A percentile compares a stretch with the other conserved stretches of the same genome.
These are phyloP conservation scores for Galeopsis tetrahit DNA, from an alignment of 257 asterid genomes.

Conservation along the genomic window DNA sequence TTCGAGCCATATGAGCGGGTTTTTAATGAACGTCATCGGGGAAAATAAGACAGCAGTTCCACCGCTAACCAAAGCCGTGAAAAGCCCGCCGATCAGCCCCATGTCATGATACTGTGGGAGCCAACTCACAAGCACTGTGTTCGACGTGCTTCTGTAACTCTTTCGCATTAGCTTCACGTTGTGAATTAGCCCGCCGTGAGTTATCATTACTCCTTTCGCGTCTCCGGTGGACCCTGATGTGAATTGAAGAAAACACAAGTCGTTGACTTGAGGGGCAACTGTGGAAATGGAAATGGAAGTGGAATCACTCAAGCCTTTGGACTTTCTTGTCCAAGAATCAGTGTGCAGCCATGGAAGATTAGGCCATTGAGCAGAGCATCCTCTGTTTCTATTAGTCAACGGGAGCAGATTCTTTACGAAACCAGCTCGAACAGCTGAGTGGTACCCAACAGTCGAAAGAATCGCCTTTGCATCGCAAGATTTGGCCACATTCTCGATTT, in stretches of 20 bases:
- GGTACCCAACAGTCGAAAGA: slow-evolving; percentile 70
- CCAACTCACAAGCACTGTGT: slow-evolving; percentile 82
- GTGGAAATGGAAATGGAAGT: slow-evolving; percentile 4
- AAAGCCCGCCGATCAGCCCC: slow-evolving; percentile 89
- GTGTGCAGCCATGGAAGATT: slow-evolving; percentile 85
- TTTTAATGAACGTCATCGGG: slow-evolving; percentile 80
- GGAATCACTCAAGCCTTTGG: slow-evolving; percentile 34
- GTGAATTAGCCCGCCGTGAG: slow-evolving; percentile 77
- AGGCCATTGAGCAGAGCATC: slow-evolving; percentile 70
- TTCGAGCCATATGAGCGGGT: slow-evolving; percentile 81
- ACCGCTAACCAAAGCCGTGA: slow-evolving; percentile 76
- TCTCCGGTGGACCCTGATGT: slow-evolving; percentile 91
- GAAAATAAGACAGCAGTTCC: slow-evolving; percentile 73
- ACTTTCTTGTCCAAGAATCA: slow-evolving; percentile 68
- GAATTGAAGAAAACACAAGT: slow-evolving; percentile 76
- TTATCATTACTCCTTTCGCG: slow-evolving; percentile 86
- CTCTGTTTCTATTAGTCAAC: slow-evolving; percentile 40
- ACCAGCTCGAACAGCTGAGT: slow-evolving; percentile 83
- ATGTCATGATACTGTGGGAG: slow-evolving; percentile 90
- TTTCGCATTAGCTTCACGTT: slow-evolving; percentile 76
- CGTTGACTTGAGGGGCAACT: slow-evolving; percentile 45
- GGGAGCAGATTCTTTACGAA: slow-evolving; percentile 58
- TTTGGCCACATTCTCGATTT: slow-evolving; percentile 71
- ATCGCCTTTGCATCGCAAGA: slow-evolving; percentile 74
- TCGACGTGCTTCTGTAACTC: slow-evolving; percentile 75